Percentiles rank a stretch among this genome's conserved stretches.
phyloP scores from a whole-genome alignment of 2,329 filamentous ascomycete genomes.

The Chalaropsis thielavioides region DNA sequence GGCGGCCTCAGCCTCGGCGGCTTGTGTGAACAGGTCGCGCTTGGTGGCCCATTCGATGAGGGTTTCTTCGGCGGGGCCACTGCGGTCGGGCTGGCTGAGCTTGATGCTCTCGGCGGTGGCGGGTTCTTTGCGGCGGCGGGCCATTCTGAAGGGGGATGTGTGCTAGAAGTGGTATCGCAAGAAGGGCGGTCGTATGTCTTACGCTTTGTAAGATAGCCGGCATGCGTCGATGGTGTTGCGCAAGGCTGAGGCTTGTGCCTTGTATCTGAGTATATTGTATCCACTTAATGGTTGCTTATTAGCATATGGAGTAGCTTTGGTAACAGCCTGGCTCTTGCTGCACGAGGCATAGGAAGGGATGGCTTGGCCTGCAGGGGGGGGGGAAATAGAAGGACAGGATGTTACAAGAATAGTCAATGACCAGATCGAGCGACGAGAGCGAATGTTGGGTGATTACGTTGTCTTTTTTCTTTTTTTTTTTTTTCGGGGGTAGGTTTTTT shows the following conservation, averaged over 20 bases:
- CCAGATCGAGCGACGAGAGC: too few species aligned
- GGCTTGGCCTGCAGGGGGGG: background rate
- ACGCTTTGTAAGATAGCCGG: background rate
- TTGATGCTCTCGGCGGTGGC: conserved; percentile 38
- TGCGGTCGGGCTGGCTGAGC: conserved; percentile 55
- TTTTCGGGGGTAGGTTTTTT: too few species aligned
- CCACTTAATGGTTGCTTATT: conserved; percentile 3
- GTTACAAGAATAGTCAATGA: too few species aligned
- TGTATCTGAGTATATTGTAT: background rate
- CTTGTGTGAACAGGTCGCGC: conserved; percentile 40
- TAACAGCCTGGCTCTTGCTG: background rate
- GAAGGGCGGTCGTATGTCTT: background rate
- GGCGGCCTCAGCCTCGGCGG: conserved; percentile 27
- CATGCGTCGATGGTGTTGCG: background rate
- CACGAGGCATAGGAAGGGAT: background rate
- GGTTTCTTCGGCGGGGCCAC: conserved; percentile 46
- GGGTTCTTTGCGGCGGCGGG: conserved; percentile 33
- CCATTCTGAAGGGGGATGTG: conserved; percentile 26
- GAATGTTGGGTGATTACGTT: too few species aligned
- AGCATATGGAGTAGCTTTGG: background rate
- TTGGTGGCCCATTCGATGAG: conserved; percentile 60
- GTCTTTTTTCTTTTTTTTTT: too few species aligned
- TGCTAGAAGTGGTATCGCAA: background rate
- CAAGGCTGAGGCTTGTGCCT: background rate
- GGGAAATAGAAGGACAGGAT: background rate